A percentile compares a stretch with the other conserved stretches of the same genome.
Evolutionary conservation across 768 basidiomycete species (phyloP).

Genomic region (Lyophyllum decastes): DNA sequence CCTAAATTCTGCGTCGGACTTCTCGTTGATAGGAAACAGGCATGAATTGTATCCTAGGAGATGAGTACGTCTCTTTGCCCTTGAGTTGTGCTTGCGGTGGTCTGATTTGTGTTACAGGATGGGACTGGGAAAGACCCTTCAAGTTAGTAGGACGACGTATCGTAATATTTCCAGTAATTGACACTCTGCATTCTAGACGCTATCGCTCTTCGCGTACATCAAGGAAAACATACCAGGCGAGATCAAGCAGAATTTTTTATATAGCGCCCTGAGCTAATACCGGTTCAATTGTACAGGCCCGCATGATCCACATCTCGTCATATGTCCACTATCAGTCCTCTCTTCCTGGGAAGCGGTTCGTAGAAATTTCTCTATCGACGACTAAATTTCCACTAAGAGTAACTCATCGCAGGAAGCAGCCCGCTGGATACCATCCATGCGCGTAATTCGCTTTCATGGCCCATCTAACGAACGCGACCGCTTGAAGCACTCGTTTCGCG

Average conservation of each 20-base stretch:
- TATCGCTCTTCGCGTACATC: constrained; percentile 69
- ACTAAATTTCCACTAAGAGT: not conserved
- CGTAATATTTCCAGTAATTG: not conserved
- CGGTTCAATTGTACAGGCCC: constrained; percentile 23
- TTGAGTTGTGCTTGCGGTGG: not conserved
- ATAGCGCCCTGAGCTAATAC: not conserved
- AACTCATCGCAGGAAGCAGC: constrained; percentile 41
- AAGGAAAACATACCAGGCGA: constrained; percentile 50
- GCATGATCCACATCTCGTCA: constrained; percentile 67
- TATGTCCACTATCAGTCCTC: constrained; percentile 72
- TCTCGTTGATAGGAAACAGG: constrained; percentile 29
- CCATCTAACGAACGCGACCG: constrained; percentile 51
- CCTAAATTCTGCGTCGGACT: no score
- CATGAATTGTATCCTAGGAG: constrained; percentile 73
- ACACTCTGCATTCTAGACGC: constrained; percentile 33
- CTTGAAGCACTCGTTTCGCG: constrained; percentile 46
- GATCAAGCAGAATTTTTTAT: not conserved
- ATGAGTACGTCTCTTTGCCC: constrained; percentile 49
- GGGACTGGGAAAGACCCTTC: constrained; percentile 68
- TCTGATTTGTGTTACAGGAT: constrained; percentile 35
- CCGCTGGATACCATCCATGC: constrained; percentile 56
- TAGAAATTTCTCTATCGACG: not conserved
- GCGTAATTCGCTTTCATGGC: constrained; percentile 64
- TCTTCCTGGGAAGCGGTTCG: constrained; percentile 57
- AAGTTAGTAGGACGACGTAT: constrained; percentile 31